Evolutionary conservation across 2,329 filamentous ascomycete genomes (phyloP), one percentile per base, ranked within the genome.

Genomic region (Esteya vermicola): DNA sequence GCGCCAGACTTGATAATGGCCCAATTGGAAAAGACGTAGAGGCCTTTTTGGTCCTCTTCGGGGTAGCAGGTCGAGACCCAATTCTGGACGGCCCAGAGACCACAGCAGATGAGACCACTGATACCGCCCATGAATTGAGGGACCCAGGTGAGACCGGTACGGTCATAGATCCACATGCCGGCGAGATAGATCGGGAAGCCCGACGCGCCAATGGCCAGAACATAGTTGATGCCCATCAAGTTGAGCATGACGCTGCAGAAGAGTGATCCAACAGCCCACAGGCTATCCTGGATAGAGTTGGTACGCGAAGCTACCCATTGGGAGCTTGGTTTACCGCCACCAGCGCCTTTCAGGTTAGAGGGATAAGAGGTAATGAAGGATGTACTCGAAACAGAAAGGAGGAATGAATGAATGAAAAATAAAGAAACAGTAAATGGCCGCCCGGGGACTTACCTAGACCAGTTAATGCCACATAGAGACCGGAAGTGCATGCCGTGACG

Each of bases 141-240:
- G 12, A 39, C 38, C 38, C 38, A 39, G 13, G 38, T 18, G 10
- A 10, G n/a, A 18, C 38, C 38, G 3, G 38, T 39, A 3, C 25
- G 31, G 23, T 39, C 38, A 19, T 39, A 39, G 18, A 39, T 34
- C 38, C 38, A 39, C 16, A 39, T 28, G 23, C 38, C 31, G 6
- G 38, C 31, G 9, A 39, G 14, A 18, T 39, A 39, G 5, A 39
- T n/a, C 23, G 38, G 38, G 14, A 39, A 39, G 22, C 38, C 38
- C 2, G 22, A n/a, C 7, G 38, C 38, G 2, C 38, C 38, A 4
- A 34, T 3, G 6, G 31, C 38, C 16, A 39, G 38, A 16, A n/a
- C 25, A 9, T 26, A 20, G 22, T 13, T 3, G 23, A 30, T 13
- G 23, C 23, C 38, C 22, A 28, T 12, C 3, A 20, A 22, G 38